phyloP scores from a whole-genome alignment of 1,139 yeast genomes.

The Lodderomyces orthopsilosis region DNA sequence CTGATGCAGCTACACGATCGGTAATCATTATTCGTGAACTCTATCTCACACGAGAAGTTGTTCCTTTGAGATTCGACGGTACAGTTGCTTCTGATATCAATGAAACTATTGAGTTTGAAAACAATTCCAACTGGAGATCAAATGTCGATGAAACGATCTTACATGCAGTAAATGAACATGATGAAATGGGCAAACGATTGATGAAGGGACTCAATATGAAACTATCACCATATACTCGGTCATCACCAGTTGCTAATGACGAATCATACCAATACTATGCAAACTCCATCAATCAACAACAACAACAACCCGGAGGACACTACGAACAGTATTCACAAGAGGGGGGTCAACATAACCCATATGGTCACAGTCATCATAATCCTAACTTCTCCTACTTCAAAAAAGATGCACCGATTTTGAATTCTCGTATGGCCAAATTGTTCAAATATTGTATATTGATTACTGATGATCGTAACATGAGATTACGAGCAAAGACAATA shows the following conservation, averaged over 20 bases:
- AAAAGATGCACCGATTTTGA: conserved; percentile 21
- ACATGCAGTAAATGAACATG: conserved; percentile 49
- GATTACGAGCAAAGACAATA: conserved; percentile 60
- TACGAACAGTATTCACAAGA: neutral
- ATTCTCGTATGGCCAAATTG: conserved; percentile 34
- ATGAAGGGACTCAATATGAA: conserved; percentile 35
- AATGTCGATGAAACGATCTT: conserved; percentile 60
- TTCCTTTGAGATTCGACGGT: conserved; percentile 56
- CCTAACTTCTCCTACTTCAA: neutral
- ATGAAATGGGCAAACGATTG: conserved; percentile 40
- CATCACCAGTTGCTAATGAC: neutral
- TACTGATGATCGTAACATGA: conserved; percentile 73
- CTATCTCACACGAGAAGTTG: conserved; percentile 51
- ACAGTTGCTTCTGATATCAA: conserved; percentile 54
- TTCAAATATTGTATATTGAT: conserved; percentile 61
- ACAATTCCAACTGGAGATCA: conserved; percentile 64
- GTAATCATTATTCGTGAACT: conserved; percentile 71
- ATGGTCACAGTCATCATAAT: neutral
- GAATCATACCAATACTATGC: neutral
- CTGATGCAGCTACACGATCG: conserved; percentile 79
- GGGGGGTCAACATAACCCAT: neutral
- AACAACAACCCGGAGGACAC: neutral
- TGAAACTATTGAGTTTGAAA: conserved; percentile 57
- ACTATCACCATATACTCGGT: conserved; percentile 13
- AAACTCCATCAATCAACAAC: neutral